phyloP scores from a whole-genome alignment of 345 rosid genomes.

The Linum usitatissimum region DNA sequence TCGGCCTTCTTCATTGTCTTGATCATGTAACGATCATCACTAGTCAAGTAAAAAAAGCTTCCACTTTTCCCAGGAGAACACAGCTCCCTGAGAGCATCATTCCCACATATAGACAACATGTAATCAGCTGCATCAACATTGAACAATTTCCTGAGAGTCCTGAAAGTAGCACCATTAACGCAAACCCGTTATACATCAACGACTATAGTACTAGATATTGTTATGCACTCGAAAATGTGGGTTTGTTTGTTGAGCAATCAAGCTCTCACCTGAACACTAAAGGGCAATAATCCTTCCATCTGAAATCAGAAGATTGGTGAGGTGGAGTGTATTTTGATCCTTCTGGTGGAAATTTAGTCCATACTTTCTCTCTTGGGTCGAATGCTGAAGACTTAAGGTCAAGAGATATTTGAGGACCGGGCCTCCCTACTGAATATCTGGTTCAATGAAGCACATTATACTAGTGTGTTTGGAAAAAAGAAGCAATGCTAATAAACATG shows the following conservation, averaged over 20 bases:
- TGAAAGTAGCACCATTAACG: neutral
- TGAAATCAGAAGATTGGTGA: constrained; percentile 53
- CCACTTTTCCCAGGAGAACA: constrained; percentile 78
- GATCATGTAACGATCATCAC: constrained; percentile 59
- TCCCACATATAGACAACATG: constrained; percentile 66
- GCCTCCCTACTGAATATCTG: constrained; percentile 57
- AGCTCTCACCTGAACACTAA: constrained; percentile 52
- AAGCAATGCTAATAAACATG: too few species aligned
- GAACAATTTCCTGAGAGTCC: constrained; percentile 59
- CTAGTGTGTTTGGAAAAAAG: too few species aligned
- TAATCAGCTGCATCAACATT: constrained; percentile 51
- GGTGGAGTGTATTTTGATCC: constrained; percentile 69
- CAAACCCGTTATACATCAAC: too few species aligned
- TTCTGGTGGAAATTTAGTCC: constrained; percentile 70
- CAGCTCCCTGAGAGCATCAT: constrained; percentile 56
- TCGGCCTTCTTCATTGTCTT: constrained; percentile 72
- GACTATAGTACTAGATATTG: too few species aligned
- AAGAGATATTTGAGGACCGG: constrained; percentile 30
- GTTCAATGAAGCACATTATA: too few species aligned
- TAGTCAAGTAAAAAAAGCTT: constrained; percentile 57
- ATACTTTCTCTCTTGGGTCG: constrained; percentile 64
- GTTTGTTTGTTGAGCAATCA: neutral
- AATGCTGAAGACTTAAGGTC: constrained; percentile 53
- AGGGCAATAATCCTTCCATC: constrained; percentile 81
- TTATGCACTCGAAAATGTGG: too few species aligned